phyloP scores from a whole-genome alignment of 2,329 filamentous ascomycete species.

The Trichoderma lentiforme region DNA sequence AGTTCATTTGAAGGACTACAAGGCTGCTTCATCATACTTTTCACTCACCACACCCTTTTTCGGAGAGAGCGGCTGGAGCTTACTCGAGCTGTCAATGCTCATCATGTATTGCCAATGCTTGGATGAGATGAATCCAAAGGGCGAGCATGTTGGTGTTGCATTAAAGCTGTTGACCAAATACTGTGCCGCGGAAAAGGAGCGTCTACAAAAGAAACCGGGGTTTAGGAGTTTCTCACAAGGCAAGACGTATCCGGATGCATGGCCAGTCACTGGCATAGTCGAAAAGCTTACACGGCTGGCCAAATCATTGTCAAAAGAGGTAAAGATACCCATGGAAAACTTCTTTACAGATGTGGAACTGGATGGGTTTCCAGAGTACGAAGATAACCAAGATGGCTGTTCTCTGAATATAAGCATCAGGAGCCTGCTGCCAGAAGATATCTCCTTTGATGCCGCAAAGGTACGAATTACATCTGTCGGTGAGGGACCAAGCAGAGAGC shows the following conservation, averaged over 20 bases:
- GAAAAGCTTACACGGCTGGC: constrained; percentile 46
- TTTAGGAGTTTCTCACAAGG: constrained; percentile 20
- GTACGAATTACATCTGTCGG: constrained; percentile 59
- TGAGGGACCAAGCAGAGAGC: constrained; percentile 59
- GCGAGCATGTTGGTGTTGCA: constrained; percentile 75
- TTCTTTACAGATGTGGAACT: constrained; percentile 72
- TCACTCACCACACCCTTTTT: constrained; percentile 75
- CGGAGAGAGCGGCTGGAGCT: constrained; percentile 71
- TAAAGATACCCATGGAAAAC: constrained; percentile 64
- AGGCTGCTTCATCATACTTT: constrained; percentile 72
- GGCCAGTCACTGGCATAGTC: constrained; percentile 47
- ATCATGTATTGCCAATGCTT: constrained; percentile 83
- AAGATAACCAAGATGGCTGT: constrained; percentile 71
- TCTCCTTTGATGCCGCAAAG: constrained; percentile 63
- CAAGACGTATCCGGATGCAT: constrained; percentile 27
- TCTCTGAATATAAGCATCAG: constrained; percentile 63
- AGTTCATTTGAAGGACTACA: constrained; percentile 71
- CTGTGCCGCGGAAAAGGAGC: constrained; percentile 52
- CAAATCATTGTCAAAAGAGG: constrained; percentile 49
- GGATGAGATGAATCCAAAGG: constrained; percentile 68
- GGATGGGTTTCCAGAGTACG: constrained; percentile 65
- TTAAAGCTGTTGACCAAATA: constrained; percentile 71
- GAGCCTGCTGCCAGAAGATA: constrained; percentile 68
- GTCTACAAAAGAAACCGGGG: constrained; percentile 37
- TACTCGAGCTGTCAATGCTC: constrained; percentile 78